These are phyloP conservation scores for Podila clonocystis DNA, from an alignment of 192 early-diverging fungal species.

Conservation along the genomic window DNA sequence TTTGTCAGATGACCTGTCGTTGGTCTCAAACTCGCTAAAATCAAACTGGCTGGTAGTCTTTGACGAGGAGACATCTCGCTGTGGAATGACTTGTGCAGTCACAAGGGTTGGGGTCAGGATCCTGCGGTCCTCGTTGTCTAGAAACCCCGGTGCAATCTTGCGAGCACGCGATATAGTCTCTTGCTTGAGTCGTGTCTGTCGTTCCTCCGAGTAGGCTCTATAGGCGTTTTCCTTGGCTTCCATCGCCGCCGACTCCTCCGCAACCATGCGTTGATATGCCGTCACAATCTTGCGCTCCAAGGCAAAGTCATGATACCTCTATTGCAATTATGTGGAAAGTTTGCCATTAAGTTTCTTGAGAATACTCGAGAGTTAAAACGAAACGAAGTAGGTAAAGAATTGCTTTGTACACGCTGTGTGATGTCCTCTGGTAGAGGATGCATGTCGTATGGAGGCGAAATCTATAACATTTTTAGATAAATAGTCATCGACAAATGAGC, in stretches of 20 bases:
- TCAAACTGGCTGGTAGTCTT: constrained; percentile 11
- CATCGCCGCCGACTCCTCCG: constrained; percentile 29
- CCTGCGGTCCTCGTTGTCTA: constrained; percentile 65
- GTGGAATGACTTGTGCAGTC: constrained; percentile 17
- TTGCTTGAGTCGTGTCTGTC: constrained; percentile 58
- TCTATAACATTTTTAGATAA: constrained; percentile 10
- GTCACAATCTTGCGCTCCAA: constrained; percentile 61
- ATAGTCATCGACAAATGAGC: neutral
- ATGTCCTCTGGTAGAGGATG: constrained; percentile 35
- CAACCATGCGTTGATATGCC: constrained; percentile 53
- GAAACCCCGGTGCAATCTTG: constrained; percentile 72
- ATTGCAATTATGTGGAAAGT: neutral
- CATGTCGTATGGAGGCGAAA: constrained; percentile 42
- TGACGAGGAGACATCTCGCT: neutral
- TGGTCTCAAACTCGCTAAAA: constrained; percentile 43
- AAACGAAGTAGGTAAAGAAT: neutral
- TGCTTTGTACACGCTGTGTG: constrained; percentile 16
- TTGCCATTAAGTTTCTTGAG: too few species aligned
- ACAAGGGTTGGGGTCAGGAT: constrained; percentile 62
- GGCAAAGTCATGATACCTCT: constrained; percentile 62
- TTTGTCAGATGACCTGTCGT: neutral
- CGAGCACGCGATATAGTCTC: constrained; percentile 55
- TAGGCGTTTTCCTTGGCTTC: constrained; percentile 46
- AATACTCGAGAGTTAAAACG: neutral
- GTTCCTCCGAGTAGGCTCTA: constrained; percentile 52